These are phyloP conservation scores for Pythium oligandrum DNA, from an alignment of 352 stramenopile genomes.

Conservation along the genomic window DNA sequence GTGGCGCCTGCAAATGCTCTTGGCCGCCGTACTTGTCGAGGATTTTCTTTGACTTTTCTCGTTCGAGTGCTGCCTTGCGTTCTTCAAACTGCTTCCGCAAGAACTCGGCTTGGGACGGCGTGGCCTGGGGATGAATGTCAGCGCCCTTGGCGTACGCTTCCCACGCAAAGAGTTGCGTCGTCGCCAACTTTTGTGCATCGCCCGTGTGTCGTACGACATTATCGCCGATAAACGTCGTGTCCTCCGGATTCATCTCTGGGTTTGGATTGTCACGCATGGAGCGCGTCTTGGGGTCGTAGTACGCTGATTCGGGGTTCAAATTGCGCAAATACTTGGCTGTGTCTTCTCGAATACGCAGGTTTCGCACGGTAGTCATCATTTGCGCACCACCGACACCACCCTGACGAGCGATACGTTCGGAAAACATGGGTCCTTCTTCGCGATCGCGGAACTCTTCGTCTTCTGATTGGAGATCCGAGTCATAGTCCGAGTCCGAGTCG, in stretches of 20 bases:
- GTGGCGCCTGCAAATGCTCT: slow-evolving; percentile 87
- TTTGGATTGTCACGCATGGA: slow-evolving; percentile 99
- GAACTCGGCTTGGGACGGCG: slow-evolving; percentile 95
- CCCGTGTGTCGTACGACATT: slow-evolving; percentile 93
- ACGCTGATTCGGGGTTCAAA: slow-evolving; percentile 96
- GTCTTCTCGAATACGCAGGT: slow-evolving; percentile 98
- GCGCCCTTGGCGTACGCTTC: slow-evolving; percentile 90
- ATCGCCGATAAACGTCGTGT: slow-evolving; percentile 93
- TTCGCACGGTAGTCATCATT: slow-evolving; percentile 97
- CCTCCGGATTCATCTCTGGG: slow-evolving; percentile 90
- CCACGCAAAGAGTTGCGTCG: slow-evolving; percentile 96
- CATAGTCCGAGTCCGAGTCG: slow-evolving; percentile 89
- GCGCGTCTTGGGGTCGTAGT: slow-evolving; percentile 98
- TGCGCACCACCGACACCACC: slow-evolving; percentile 95
- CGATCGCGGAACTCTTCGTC: slow-evolving; percentile 91
- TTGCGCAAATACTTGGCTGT: slow-evolving; percentile 99
- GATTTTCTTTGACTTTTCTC: slow-evolving; percentile 69
- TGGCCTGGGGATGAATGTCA: slow-evolving; percentile 94
- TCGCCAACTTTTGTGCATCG: slow-evolving; percentile 90
- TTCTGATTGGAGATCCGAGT: slow-evolving; percentile 85
- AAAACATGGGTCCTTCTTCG: slow-evolving; percentile 91
- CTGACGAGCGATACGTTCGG: slow-evolving; percentile 91
- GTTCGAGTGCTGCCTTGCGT: slow-evolving; percentile 61
- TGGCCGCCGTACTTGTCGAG: slow-evolving; percentile 96
- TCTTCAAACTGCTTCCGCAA: slow-evolving; percentile 93